phyloP scores from a whole-genome alignment of 768 basidiomycete species.

The Lentinula aciculospora region DNA sequence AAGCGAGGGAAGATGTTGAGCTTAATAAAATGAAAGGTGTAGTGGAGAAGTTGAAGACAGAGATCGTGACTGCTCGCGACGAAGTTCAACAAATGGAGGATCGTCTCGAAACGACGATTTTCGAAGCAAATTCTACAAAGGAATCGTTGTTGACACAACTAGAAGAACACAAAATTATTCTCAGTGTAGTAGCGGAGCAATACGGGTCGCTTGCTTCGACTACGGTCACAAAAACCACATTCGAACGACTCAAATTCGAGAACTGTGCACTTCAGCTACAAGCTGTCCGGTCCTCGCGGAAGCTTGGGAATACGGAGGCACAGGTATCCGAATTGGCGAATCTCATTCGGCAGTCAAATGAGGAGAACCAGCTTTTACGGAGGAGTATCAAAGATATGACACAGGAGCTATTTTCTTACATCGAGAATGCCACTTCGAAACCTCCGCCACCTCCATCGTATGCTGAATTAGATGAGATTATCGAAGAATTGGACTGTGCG shows the following conservation, averaged over 20 bases:
- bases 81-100: constrained; percentile 29
- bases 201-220: constrained; percentile 45
- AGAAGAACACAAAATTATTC: constrained; percentile 39
- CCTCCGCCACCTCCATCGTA: not conserved
- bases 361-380: constrained; percentile 42
- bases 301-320: constrained; percentile 60
- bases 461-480: constrained; percentile 14
- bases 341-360: constrained; percentile 52
- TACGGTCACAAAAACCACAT: constrained; percentile 30
- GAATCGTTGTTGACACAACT: constrained; percentile 43
- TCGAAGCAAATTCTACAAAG: constrained; percentile 31
- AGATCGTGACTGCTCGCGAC: constrained; percentile 28
- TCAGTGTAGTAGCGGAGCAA: constrained; percentile 46
- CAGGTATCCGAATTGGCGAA: constrained; percentile 62
- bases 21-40: constrained; percentile 24
- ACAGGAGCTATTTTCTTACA: constrained; percentile 25
- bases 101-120: constrained; percentile 24
- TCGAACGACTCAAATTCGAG: constrained; percentile 34
- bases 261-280: constrained; percentile 33
- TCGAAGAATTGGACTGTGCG: constrained; percentile 16
- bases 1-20: constrained; percentile 36
- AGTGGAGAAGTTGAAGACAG: constrained; percentile 27
- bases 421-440: not conserved
- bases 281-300: constrained; percentile 55
- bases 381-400: constrained; percentile 26